Conservation (phyloP, 73 alveolate species). For the Paramecium sonneborni region DNA sequence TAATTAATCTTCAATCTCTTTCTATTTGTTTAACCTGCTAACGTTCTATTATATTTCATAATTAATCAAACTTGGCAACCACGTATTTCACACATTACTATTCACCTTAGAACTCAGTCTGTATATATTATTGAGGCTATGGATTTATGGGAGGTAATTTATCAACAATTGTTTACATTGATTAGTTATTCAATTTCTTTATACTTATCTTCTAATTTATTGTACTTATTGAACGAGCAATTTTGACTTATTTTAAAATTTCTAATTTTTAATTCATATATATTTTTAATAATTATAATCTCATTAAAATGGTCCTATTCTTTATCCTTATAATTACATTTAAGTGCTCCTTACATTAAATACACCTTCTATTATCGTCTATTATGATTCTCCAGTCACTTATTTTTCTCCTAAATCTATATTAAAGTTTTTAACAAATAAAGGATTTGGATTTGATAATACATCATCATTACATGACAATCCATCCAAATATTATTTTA, state of each 20-base stretch:
- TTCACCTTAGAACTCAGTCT: neutral
- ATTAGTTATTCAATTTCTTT: neutral
- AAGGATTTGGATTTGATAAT: slow-evolving; percentile 92
- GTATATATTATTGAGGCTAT: neutral
- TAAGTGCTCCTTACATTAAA: slow-evolving; percentile 63
- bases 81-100: neutral
- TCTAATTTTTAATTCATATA: slow-evolving; percentile 12
- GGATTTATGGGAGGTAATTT: neutral
- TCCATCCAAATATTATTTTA: slow-evolving; percentile 97
- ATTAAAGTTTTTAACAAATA: slow-evolving; percentile 92
- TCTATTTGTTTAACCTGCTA: neutral
- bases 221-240: slow-evolving; percentile 10
- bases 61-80: neutral
- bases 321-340: slow-evolving; percentile 60
- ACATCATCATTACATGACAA: slow-evolving; percentile 97
- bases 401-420: slow-evolving; percentile 91
- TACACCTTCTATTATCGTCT: slow-evolving; percentile 91
- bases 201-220: neutral
- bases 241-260: neutral
- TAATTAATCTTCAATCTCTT: neutral
- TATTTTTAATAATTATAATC: neutral
- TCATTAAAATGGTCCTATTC: slow-evolving; percentile 57
- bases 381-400: slow-evolving; percentile 84
- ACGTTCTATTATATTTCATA: neutral
- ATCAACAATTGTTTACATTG: slow-evolving; percentile 1